Base-by-base conservation (phyloP, 179 eudicot species). In the Heliamphora pulchella region DNA sequence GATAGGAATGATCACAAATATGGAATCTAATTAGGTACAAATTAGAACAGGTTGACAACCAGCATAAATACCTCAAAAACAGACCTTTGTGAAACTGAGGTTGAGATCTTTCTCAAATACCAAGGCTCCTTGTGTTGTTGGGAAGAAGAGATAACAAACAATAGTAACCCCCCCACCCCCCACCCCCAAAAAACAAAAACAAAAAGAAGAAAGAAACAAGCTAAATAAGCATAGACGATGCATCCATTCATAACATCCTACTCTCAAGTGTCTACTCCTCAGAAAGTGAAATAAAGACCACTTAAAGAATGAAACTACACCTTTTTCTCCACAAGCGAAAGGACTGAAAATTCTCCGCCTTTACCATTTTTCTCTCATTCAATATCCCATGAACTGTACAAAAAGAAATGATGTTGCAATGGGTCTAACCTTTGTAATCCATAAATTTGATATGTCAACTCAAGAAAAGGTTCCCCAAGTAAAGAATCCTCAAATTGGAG, bases 41-140 rank as follows among this genome's bases (percentile, higher is more conserved):
- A 64, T 15, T 20, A 20, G 3, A 64, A 20, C 22, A 64, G 72
- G 72, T 68, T 43, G 72, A 68, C 72, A 13, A 43, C 50, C 72
- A 68, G 18, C 18, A 68, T 43, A 39, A 65, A 41, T 68, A 14
- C 8, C 8, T 68, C 18, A 68, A 13, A 68, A 13, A 2, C 72
- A 68, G 43, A 68, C 51, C 50, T 20, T 64, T 64, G 41, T 20
- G 68, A 64, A 64, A 48, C 41, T 68, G 18, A 68, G 48, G 43
- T 68, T 68, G 68, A 68, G n/a, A 68, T 41, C 72, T 14, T 68
- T 68, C 72, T 68, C 48, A 14, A 68, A 67, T 39, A 48, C 47
- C 41, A 64, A 2, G 71, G 17, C 47, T 41, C 44, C 63, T 31
- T 43, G 8, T 53, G 76, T 11, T 20, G 4, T 2, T 10, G 51